Percentiles rank a stretch among this genome's conserved stretches.
These are phyloP conservation scores for Guadua angustifolia DNA, from an alignment of 176 grass and related monocot species.

Conservation along the genomic window DNA sequence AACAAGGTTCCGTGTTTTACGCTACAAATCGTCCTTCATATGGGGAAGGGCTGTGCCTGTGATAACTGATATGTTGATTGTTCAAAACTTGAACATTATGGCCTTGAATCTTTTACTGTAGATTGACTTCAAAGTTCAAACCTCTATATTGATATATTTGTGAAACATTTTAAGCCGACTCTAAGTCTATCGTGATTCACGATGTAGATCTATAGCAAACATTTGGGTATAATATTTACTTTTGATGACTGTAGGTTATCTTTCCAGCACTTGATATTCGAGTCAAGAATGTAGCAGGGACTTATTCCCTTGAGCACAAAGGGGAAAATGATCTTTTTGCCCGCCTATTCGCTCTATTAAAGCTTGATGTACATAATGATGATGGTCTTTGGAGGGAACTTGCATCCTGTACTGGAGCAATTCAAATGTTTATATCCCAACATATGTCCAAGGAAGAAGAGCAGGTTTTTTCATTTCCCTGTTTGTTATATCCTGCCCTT, in stretches of 20 bases:
- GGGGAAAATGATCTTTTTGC: conserved; percentile 74
- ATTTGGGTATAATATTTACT: conserved; percentile 11
- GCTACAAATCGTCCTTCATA: background rate
- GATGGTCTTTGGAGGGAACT: conserved; percentile 63
- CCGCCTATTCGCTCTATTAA: conserved; percentile 62
- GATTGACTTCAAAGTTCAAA: background rate
- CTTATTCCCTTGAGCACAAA: conserved; percentile 88
- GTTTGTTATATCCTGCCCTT: background rate
- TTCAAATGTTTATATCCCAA: conserved; percentile 71
- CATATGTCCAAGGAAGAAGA: conserved; percentile 98
- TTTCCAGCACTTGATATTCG: conserved; percentile 89
- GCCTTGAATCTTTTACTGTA: background rate
- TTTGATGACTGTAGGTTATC: conserved; percentile 64
- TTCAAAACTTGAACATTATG: background rate
- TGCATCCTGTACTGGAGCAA: conserved; percentile 77
- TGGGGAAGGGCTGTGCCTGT: background rate
- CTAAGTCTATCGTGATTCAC: background rate
- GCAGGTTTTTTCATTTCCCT: conserved; percentile 52
- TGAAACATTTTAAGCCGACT: background rate
- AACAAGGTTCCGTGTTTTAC: background rate
- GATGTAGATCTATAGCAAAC: background rate
- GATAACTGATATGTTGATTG: background rate
- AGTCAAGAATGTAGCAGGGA: conserved; percentile 88
- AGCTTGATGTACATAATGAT: conserved; percentile 54
- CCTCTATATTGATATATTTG: background rate